Percentiles rank a stretch among this genome's conserved stretches.
Conservation (phyloP, 1,284 basidiomycete species). For the Leccinum variabile region DNA sequence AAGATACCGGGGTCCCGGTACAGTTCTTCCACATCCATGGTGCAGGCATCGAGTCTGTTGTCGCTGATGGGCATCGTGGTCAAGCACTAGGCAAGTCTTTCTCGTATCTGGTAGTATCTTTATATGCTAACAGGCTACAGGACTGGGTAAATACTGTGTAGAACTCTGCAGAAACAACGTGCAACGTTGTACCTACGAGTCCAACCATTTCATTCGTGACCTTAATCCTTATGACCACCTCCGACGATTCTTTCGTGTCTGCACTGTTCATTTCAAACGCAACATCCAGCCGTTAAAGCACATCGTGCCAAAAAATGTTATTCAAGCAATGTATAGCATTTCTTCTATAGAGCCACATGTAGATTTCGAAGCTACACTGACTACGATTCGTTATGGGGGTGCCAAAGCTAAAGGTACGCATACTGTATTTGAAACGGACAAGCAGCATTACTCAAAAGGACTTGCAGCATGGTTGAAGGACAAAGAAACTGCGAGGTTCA, state of each 20-base stretch:
- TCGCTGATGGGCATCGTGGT: slow-evolving; percentile 5
- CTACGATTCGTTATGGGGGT: neutral
- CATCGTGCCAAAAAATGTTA: neutral
- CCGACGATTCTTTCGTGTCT: neutral
- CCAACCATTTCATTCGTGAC: neutral
- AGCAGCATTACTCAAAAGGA: neutral
- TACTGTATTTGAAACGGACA: neutral
- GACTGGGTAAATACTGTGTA: slow-evolving; percentile 5
- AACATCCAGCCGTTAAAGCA: neutral
- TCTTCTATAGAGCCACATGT: neutral
- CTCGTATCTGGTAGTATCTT: neutral
- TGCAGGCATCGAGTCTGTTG: neutral
- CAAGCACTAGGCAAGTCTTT: slow-evolving; percentile 7
- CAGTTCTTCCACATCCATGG: slow-evolving; percentile 1
- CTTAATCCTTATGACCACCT: slow-evolving; percentile 8
- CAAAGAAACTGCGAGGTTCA: slow-evolving; percentile 6
- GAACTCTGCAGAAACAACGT: neutral
- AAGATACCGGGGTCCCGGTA: neutral
- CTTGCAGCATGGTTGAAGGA: slow-evolving; percentile 6
- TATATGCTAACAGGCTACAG: neutral
- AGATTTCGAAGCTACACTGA: neutral
- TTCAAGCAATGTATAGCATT: slow-evolving; percentile 5
- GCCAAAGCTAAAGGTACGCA: neutral
- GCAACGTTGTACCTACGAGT: neutral
- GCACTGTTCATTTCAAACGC: slow-evolving; percentile 1